Percentiles rank a stretch among this genome's conserved stretches.
phyloP scores from a whole-genome alignment of 2,329 filamentous ascomycete species.

The Penicillium sp. region DNA sequence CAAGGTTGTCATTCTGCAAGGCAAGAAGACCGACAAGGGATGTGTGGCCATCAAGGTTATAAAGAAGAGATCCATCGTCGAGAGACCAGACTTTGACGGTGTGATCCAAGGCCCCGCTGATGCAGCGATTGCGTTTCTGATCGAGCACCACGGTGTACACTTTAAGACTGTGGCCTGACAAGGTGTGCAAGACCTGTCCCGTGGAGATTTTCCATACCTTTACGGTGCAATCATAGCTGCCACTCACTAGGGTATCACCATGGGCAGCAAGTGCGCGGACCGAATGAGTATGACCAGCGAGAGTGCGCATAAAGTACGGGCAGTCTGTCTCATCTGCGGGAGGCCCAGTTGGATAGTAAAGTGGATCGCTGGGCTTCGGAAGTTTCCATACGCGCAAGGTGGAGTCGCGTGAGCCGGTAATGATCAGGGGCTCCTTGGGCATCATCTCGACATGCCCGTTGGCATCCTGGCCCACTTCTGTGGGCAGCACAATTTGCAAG shows the following conservation, averaged over 20 bases:
- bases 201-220: constrained; percentile 97
- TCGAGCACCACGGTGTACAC: constrained; percentile 97
- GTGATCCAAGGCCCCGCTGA: constrained; percentile 97
- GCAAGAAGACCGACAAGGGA: constrained; percentile 89
- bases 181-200: constrained; percentile 74
- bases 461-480: constrained; percentile 63
- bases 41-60: constrained; percentile 87
- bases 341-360: constrained; percentile 72
- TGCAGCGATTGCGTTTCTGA: constrained; percentile 84
- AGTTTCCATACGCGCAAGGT: constrained; percentile 92
- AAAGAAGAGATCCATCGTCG: constrained; percentile 73
- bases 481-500: constrained; percentile 86
- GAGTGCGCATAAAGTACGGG: constrained; percentile 84
- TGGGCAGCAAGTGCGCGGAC: constrained; percentile 94
- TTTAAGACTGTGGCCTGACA: constrained; percentile 83
- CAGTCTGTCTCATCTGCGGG: constrained; percentile 70
- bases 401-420: constrained; percentile 92
- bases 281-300: constrained; percentile 83
- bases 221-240: constrained; percentile 92
- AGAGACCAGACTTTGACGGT: constrained; percentile 97
- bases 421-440: constrained; percentile 91
- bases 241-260: constrained; percentile 91
- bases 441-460: constrained; percentile 77
- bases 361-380: constrained; percentile 68
- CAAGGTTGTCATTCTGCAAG: constrained; percentile 78